Base-by-base conservation (phyloP, 1,284 basidiomycete genomes). In the Sparassis latifolia region DNA sequence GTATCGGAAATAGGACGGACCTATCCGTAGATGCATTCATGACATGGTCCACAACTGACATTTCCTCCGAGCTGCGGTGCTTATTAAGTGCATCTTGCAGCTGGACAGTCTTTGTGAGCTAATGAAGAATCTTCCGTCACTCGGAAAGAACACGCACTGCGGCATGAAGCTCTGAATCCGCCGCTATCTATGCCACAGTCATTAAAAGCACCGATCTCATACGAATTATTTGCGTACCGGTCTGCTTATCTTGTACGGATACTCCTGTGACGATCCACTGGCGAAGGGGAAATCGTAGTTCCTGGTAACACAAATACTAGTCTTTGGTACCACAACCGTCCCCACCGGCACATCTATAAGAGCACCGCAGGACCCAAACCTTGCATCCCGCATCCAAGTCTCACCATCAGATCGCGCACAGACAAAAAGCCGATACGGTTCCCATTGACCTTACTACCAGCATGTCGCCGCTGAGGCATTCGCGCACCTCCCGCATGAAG, bases 401-500 rank as follows among this genome's bases (percentile, higher is more conserved):
- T 20, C 20, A 20, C 20, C 20, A 20, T 20, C 20, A 20, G 20
- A 20, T 20, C 20, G 20, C 20, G 20, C 20, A 20, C 20, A 20
- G 20, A 20, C 20, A 20, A 20, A 20, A 20, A 20, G 20, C 20
- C 20, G 20, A 20, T 20, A 20, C 35, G 42, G 47, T 42, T 10
- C 10, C 9, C 49, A 61, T 47, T 51, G 66, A 87, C 86, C 87
- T 81, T 56, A 90, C 72, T 52, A 92, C 76, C 55, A 80, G 70
- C 78, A 92, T 80, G 62, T 92, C 89, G 5, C 90, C 89, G 54
- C 68, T 71, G 39, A 91, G 67, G 57, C 86, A 86, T 62, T 92
- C 90, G 51, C 89, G 76, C n/a, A 79, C 80, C 69, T 92, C 90
- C 55, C 90, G 79, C 10, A 92, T 78, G 65, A 92, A 89, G 68